phyloP scores from a whole-genome alignment of 805 yeast genomes.

The Cephaloascus fragrans region DNA sequence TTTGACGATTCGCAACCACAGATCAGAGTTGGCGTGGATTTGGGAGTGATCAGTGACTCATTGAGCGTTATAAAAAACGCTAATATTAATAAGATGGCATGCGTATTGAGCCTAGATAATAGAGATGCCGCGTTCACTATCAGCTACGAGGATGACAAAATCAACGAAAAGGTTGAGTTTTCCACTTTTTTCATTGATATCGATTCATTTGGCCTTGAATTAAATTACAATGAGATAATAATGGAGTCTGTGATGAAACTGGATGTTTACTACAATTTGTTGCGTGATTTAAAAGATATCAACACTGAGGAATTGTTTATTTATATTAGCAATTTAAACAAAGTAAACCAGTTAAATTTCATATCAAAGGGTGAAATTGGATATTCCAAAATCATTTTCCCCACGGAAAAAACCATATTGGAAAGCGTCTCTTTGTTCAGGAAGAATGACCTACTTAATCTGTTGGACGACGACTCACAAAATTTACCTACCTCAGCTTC shows the following conservation, averaged over 20 bases:
- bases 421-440: conserved; percentile 22
- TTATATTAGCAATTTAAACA: conserved; percentile 14
- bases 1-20: background rate
- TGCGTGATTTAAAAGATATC: conserved; percentile 25
- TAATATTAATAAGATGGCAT: conserved; percentile 9
- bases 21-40: conserved; percentile 22
- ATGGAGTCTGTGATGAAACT: conserved; percentile 27
- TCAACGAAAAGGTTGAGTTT: conserved; percentile 32
- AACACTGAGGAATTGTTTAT: conserved; percentile 24
- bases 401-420: conserved; percentile 24
- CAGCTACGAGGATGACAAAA: conserved; percentile 29
- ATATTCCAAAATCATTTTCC: conserved; percentile 27
- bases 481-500: background rate
- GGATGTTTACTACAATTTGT: conserved; percentile 23
- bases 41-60: conserved; percentile 22
- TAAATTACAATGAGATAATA: conserved; percentile 19
- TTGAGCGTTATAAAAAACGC: conserved; percentile 20
- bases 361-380: conserved; percentile 33
- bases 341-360: conserved; percentile 19
- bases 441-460: background rate
- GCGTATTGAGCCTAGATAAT: conserved; percentile 26
- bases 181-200: conserved; percentile 23
- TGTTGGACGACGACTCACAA: conserved; percentile 1
- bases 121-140: conserved; percentile 27
- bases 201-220: conserved; percentile 6